These are phyloP conservation scores for Bruguiera parviflora DNA, from an alignment of 345 rosid genomes.

Conservation along the genomic window DNA sequence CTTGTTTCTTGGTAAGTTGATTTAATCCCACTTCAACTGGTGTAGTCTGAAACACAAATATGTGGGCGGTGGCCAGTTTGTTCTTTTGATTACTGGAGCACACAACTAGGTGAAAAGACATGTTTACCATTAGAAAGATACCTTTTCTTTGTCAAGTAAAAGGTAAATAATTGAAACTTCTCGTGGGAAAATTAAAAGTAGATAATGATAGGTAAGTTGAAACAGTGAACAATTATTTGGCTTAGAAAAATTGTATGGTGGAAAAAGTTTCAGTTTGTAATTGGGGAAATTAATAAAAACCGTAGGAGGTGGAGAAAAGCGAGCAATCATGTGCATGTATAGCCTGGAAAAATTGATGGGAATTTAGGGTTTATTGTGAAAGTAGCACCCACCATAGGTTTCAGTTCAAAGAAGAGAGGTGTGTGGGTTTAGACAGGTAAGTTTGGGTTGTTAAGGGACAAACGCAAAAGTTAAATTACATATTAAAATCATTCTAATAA, in stretches of 20 bases:
- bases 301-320: conserved; percentile 2
- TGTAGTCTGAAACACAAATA: conserved; percentile 11
- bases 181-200: conserved; percentile 1
- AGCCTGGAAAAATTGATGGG: neutral
- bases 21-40: neutral
- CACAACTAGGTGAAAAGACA: conserved; percentile 6
- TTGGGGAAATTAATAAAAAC: conserved; percentile 10
- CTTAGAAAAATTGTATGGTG: neutral
- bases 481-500: conserved; percentile 12
- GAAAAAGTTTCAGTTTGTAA: conserved; percentile 7
- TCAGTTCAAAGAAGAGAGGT: conserved; percentile 7
- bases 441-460: conserved; percentile 37
- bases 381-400: neutral
- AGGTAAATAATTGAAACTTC: conserved; percentile 8
- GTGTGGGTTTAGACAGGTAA: conserved; percentile 30
- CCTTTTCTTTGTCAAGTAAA: neutral
- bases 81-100: neutral
- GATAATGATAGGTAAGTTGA: conserved; percentile 1
- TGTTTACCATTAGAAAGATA: conserved; percentile 2
- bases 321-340: neutral
- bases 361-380: conserved; percentile 3
- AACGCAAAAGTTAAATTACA: conserved; percentile 29
- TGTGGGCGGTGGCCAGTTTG: neutral
- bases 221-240: conserved; percentile 2
- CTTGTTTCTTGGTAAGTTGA: neutral